phyloP scores from a whole-genome alignment of 768 basidiomycete genomes.

The Boletus barrowsii region DNA sequence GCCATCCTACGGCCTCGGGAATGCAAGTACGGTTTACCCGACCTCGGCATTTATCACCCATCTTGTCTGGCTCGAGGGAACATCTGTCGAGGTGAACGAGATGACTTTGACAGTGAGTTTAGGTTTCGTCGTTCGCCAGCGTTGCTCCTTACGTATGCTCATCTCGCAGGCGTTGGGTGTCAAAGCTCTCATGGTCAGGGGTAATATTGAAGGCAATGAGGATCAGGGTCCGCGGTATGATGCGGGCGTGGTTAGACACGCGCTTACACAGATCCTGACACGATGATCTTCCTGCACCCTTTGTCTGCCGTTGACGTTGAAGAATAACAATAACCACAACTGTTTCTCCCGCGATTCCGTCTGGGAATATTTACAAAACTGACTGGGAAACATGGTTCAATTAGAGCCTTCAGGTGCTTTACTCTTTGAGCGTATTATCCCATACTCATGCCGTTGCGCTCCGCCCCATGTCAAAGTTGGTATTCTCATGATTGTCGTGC shows the following conservation, averaged over 20 bases:
- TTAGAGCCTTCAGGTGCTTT: not conserved
- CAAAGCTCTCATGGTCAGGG: slow-evolving; percentile 50
- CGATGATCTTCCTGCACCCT: not conserved
- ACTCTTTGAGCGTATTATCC: not conserved
- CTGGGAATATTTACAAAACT: not conserved
- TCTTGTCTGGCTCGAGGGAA: slow-evolving; percentile 70
- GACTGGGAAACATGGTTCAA: not conserved
- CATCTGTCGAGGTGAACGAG: slow-evolving; percentile 60
- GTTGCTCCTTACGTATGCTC: slow-evolving; percentile 2
- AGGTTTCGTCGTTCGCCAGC: not conserved
- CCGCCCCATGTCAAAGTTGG: not conserved
- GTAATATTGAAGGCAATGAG: slow-evolving; percentile 13
- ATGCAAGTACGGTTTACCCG: slow-evolving; percentile 62
- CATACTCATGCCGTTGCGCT: not conserved
- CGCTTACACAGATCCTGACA: slow-evolving; percentile 35
- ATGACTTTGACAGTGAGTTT: slow-evolving; percentile 55
- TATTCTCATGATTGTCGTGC: not conserved
- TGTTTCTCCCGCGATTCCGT: slow-evolving; percentile 8
- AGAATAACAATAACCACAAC: not conserved
- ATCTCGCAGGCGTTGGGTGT: slow-evolving; percentile 53
- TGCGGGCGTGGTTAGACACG: slow-evolving; percentile 42
- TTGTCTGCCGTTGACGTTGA: not conserved
- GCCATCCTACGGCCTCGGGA: slow-evolving; percentile 53
- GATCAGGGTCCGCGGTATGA: slow-evolving; percentile 40
- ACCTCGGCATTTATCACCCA: slow-evolving; percentile 83